Base-by-base conservation (phyloP, 305 asterid genomes). In the Solanum hybrid region DNA sequence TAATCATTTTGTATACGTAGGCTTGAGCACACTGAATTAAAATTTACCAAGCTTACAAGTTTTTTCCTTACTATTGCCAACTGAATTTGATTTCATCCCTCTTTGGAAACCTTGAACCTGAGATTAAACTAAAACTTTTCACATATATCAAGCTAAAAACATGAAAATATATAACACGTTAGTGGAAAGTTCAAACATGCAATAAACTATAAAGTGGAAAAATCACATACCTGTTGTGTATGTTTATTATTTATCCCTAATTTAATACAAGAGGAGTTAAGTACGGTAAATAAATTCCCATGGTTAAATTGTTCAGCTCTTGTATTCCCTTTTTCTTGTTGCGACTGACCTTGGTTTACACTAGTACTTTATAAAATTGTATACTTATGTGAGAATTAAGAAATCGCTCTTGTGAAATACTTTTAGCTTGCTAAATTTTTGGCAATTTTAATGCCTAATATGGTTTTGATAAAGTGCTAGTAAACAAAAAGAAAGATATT, bases 1-100 rank as follows among this genome's bases (percentile, higher is more conserved):
- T 26, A n/a, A n/a, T n/a, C n/a, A n/a, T n/a, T n/a, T n/a, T n/a
- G n/a, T n/a, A n/a, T n/a, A n/a, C 12, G 42, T 3, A 84, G 88
- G 88, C 42, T 84, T 51, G 88, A 84, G 88, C 88, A 51, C 75
- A 31, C 87, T 84, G 20, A 84, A 84, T 84, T 51, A 84, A 51
- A 51, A 84, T 84, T 42, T 1, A 16, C 42, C 29, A 84, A 84
- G 42, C 74, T 84, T 84, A 6, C 4, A 84, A 57, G 31, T 51
- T 31, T 84, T 51, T 11, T 18, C 75, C 3, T 82, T 42, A 46
- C 28, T 84, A 31, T 84, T 84, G 26, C 46, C 87, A 16, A 42
- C 34, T 28, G 87, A 51, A 51, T 31, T 46, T 29, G 31, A 29
- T 51, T 14, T 84, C 88, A 84, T 84, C 75, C 88, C 6, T 84